These are phyloP conservation scores for Xerocomus spinulosus DNA, from an alignment of 768 basidiomycete species.

Conservation along the genomic window DNA sequence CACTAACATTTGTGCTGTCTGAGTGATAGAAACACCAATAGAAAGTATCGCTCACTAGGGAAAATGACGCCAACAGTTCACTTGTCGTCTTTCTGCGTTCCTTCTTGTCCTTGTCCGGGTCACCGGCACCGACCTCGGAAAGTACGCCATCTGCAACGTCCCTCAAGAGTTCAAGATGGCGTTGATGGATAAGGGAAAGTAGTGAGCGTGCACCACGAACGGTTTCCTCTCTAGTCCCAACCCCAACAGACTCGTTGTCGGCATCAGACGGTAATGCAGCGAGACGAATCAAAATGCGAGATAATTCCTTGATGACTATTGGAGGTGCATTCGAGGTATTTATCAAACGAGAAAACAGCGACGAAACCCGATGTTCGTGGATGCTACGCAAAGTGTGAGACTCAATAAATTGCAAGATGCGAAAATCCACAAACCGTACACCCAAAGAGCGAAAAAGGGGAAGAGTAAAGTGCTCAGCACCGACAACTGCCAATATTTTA, in stretches of 20 bases:
- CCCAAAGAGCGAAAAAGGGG: constrained; percentile 46
- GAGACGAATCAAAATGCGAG: constrained; percentile 20
- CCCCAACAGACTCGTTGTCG: not conserved
- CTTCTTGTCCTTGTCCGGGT: constrained; percentile 24
- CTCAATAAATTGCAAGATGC: not conserved
- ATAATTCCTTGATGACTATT: constrained; percentile 19
- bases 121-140: constrained; percentile 19
- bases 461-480: constrained; percentile 52
- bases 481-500: constrained; percentile 42
- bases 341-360: constrained; percentile 30
- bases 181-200: constrained; percentile 60
- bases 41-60: constrained; percentile 39
- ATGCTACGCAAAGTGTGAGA: constrained; percentile 25
- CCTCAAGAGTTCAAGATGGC: constrained; percentile 51
- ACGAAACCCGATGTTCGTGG: constrained; percentile 25
- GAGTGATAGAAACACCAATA: not conserved
- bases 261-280: constrained; percentile 7
- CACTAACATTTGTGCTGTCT: constrained; percentile 12
- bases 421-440: constrained; percentile 33
- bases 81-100: constrained; percentile 43
- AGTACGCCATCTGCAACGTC: constrained; percentile 36
- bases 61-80: constrained; percentile 54
- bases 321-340: constrained; percentile 21
- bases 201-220: constrained; percentile 30
- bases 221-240: constrained; percentile 5